phyloP scores from a whole-genome alignment of 2,329 filamentous ascomycete genomes.

The Nigrospora osmanthi region DNA sequence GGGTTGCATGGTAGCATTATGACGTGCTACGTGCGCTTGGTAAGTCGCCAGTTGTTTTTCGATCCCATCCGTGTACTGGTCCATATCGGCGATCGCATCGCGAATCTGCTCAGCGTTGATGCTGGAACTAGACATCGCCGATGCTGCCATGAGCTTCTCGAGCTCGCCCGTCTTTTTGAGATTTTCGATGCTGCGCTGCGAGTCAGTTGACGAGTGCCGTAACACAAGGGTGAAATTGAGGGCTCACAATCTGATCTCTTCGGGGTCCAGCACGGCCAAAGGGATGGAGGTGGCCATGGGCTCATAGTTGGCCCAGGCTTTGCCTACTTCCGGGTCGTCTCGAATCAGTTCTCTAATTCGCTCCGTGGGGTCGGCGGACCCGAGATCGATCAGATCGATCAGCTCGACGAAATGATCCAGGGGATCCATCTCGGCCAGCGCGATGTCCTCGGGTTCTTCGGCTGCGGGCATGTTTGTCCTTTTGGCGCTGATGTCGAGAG shows the following conservation, averaged over 20 bases:
- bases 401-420: no score
- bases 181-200: neutral
- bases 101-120: slow-evolving; percentile 1
- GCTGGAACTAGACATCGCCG: slow-evolving; percentile 1
- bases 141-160: slow-evolving; percentile 1
- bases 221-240: neutral
- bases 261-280: neutral
- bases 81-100: slow-evolving; percentile 3
- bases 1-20: neutral
- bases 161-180: slow-evolving; percentile 2
- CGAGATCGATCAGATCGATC: neutral
- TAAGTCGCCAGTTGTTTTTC: neutral
- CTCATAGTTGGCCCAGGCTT: neutral
- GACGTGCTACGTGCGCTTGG: slow-evolving; percentile 1
- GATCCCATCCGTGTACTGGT: slow-evolving; percentile 1
- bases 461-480: no score
- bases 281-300: neutral
- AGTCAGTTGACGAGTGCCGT: neutral
- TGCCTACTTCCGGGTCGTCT: neutral
- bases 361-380: neutral
- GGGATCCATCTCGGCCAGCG: no score
- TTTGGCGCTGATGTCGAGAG: no score
- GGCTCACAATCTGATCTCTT: neutral
- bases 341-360: neutral
- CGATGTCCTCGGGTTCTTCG: no score